These are phyloP conservation scores for Thalassiosira pacifica DNA, from an alignment of 352 stramenopile species.

Conservation along the genomic window DNA sequence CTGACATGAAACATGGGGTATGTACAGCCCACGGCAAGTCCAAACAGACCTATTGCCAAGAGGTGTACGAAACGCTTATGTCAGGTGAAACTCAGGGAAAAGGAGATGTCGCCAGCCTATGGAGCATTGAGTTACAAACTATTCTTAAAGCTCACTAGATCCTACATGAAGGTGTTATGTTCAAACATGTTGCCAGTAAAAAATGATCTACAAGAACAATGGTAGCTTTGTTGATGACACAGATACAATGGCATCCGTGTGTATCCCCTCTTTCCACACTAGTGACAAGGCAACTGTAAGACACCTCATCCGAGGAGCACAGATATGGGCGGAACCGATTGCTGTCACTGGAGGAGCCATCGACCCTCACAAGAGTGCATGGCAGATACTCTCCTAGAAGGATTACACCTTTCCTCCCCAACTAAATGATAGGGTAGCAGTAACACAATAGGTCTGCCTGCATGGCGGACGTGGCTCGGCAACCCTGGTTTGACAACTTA, in stretches of 20 bases:
- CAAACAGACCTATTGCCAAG: background rate
- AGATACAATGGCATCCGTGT: too few relatives aligned
- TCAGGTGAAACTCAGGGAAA: conserved; percentile 16
- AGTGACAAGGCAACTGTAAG: background rate
- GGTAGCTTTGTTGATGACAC: conserved; percentile 27
- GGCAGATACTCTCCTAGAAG: background rate
- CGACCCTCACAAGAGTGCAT: background rate
- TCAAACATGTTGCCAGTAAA: background rate
- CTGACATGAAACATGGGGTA: background rate
- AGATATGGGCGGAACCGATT: background rate
- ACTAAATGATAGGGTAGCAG: background rate
- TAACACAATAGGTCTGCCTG: background rate
- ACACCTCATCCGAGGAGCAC: background rate
- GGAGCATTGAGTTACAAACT: background rate
- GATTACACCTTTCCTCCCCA: background rate
- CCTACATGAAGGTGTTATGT: background rate
- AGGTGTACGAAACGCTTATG: background rate
- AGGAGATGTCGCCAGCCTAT: background rate
- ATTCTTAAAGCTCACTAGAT: background rate
- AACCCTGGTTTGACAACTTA: background rate
- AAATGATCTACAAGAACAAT: background rate
- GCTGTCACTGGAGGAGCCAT: background rate
- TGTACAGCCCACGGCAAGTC: background rate
- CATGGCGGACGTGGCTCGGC: background rate
- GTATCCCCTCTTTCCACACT: background rate